These are phyloP conservation scores for Xeromyces bisporus DNA, from an alignment of 495 filamentous ascomycete genomes.

Conservation along the genomic window DNA sequence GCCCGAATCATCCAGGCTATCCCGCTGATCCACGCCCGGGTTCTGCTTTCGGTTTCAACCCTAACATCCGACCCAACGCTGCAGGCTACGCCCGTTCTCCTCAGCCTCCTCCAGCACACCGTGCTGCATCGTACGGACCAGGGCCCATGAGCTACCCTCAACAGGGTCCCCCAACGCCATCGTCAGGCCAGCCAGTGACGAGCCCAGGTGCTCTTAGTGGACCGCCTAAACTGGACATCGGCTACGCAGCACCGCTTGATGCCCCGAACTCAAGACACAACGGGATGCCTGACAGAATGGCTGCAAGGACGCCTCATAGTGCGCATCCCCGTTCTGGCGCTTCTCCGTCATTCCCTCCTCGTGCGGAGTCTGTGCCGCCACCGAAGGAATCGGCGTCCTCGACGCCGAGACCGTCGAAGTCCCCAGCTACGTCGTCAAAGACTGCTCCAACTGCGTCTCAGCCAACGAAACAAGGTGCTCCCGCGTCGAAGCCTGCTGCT, in stretches of 20 bases:
- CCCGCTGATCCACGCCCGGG: conserved; percentile 34
- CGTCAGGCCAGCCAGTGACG: conserved; percentile 13
- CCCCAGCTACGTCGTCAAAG: conserved; percentile 9
- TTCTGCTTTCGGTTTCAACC: conserved; percentile 51
- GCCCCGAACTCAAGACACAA: conserved; percentile 19
- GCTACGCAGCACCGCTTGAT: conserved; percentile 36
- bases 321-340: conserved; percentile 13
- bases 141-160: conserved; percentile 25
- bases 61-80: conserved; percentile 31
- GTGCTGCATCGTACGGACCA: conserved; percentile 20
- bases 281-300: conserved; percentile 18
- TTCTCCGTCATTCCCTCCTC: conserved; percentile 16
- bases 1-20: conserved; percentile 49
- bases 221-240: conserved; percentile 33
- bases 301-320: conserved; percentile 18
- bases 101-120: conserved; percentile 8
- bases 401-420: conserved; percentile 8
- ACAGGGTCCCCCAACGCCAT: conserved; percentile 18
- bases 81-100: conserved; percentile 13
- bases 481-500: conserved; percentile 15
- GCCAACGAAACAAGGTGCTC: neutral
- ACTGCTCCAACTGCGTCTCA: conserved; percentile 12
- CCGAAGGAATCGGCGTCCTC: conserved; percentile 17
- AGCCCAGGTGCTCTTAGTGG: conserved; percentile 13
- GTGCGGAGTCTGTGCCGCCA: conserved; percentile 18